Percentiles rank a stretch among this genome's conserved stretches.
Evolutionary conservation across 805 yeast species (phyloP).

Genomic region (Starmerella gropengiesseri): DNA sequence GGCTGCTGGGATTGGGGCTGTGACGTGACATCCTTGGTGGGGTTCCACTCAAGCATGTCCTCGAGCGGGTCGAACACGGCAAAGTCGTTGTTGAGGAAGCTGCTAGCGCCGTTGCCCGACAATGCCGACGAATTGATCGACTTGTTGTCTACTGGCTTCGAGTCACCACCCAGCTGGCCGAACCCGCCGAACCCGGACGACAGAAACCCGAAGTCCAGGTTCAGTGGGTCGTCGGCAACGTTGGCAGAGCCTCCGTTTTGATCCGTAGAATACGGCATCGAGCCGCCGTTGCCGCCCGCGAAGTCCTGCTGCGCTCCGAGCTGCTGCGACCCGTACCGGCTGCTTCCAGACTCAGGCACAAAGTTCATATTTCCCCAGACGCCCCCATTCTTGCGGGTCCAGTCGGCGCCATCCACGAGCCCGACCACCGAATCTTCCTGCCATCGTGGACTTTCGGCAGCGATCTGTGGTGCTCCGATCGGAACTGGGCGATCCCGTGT

Average conservation of each 20-base stretch:
- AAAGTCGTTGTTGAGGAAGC: constrained; percentile 28
- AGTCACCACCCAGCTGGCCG: background rate
- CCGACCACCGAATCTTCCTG: constrained; percentile 12
- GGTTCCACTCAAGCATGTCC: constrained; percentile 21
- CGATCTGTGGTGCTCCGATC: constrained; percentile 28
- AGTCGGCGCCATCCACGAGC: constrained; percentile 6
- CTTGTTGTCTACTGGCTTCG: background rate
- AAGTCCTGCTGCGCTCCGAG: too few relatives aligned
- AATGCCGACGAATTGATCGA: background rate
- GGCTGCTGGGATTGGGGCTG: background rate
- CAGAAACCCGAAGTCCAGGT: constrained; percentile 17
- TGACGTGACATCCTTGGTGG: background rate
- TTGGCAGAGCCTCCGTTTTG: too few relatives aligned
- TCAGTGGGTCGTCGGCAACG: constrained; percentile 10
- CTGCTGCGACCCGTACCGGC: too few relatives aligned
- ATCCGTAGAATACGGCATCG: too few relatives aligned
- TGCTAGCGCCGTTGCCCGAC: constrained; percentile 23
- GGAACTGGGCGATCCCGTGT: constrained; percentile 42
- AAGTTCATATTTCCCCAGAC: constrained; percentile 4
- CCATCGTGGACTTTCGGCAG: constrained; percentile 22
- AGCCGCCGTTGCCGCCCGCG: too few relatives aligned
- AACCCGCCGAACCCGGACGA: constrained; percentile 17
- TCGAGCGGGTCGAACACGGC: constrained; percentile 32
- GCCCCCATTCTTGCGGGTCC: constrained; percentile 10
- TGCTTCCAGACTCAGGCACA: too few relatives aligned